These are phyloP conservation scores for Mucor plumbeus DNA, from an alignment of 371 early-diverging fungal species.

Conservation along the genomic window DNA sequence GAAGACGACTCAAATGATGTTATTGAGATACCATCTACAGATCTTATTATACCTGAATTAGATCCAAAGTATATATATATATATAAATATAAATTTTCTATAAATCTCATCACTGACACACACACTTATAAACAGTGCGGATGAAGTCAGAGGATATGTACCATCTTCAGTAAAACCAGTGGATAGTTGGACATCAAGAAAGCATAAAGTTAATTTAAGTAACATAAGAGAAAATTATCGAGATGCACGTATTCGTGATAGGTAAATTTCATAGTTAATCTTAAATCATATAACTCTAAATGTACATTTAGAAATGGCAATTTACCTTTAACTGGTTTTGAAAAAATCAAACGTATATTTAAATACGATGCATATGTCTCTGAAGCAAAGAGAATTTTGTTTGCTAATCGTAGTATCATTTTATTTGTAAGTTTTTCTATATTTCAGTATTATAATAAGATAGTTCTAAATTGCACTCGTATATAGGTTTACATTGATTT, in stretches of 20 bases:
- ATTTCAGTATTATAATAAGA: not conserved
- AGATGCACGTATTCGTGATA: slow-evolving; percentile 34
- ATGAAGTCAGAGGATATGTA: slow-evolving; percentile 33
- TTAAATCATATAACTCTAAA: not conserved
- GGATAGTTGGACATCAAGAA: slow-evolving; percentile 13
- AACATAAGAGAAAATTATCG: slow-evolving; percentile 46
- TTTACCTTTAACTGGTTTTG: slow-evolving; percentile 5
- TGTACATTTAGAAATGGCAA: slow-evolving; percentile 19
- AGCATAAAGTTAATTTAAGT: slow-evolving; percentile 34
- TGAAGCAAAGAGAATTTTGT: slow-evolving; percentile 21
- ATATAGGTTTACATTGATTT: slow-evolving; percentile 61
- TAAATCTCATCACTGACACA: not conserved
- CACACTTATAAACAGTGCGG: slow-evolving; percentile 26
- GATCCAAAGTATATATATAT: slow-evolving; percentile 44
- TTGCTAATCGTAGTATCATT: slow-evolving; percentile 34
- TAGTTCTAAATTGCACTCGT: too few species aligned
- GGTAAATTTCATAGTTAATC: slow-evolving; percentile 17
- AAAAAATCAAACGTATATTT: slow-evolving; percentile 11
- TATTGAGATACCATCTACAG: slow-evolving; percentile 28
- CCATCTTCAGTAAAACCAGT: not conserved
- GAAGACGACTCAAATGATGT: slow-evolving; percentile 29
- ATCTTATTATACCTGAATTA: slow-evolving; percentile 50
- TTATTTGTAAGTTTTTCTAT: slow-evolving; percentile 31
- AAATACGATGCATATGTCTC: slow-evolving; percentile 21
- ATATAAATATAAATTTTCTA: slow-evolving; percentile 3